Conservation (phyloP, 805 yeast genomes). For the Candida maesae region DNA sequence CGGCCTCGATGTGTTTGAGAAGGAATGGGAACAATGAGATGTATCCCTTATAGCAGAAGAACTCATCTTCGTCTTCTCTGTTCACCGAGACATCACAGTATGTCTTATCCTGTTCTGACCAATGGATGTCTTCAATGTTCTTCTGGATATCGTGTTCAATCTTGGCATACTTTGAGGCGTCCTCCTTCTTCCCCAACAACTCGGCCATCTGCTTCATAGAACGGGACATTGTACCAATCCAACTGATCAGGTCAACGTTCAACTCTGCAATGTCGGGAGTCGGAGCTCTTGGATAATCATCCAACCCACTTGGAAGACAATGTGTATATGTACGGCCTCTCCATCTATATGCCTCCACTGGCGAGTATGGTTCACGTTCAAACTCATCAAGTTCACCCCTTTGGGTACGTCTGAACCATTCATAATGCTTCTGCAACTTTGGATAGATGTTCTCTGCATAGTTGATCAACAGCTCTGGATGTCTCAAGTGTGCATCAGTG, state of each 20-base stretch:
- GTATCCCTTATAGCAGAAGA: constrained; percentile 88
- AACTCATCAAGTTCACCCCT: constrained; percentile 69
- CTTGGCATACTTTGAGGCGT: constrained; percentile 46
- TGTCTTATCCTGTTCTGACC: constrained; percentile 62
- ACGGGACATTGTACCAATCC: constrained; percentile 92
- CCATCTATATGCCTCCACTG: constrained; percentile 81
- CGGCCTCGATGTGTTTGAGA: constrained; percentile 55
- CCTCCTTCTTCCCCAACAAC: constrained; percentile 55
- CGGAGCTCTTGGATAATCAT: constrained; percentile 87
- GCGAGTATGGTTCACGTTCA: constrained; percentile 51
- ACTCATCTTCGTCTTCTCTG: constrained; percentile 63
- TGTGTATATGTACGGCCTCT: constrained; percentile 83
- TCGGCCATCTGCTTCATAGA: constrained; percentile 73
- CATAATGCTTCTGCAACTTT: constrained; percentile 67
- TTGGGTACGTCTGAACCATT: constrained; percentile 83
- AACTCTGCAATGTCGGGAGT: constrained; percentile 85
- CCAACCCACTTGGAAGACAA: constrained; percentile 89
- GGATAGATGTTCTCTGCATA: constrained; percentile 73
- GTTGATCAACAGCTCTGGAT: constrained; percentile 54
- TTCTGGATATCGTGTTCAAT: constrained; percentile 53
- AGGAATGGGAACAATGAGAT: constrained; percentile 83
- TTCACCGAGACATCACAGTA: constrained; percentile 85
- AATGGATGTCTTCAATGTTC: constrained; percentile 73
- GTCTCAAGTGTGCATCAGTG: constrained; percentile 49
- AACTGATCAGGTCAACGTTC: constrained; percentile 82